phyloP scores from a whole-genome alignment of 129 eudicot genomes.

The Centrapalus pauciflorus region DNA sequence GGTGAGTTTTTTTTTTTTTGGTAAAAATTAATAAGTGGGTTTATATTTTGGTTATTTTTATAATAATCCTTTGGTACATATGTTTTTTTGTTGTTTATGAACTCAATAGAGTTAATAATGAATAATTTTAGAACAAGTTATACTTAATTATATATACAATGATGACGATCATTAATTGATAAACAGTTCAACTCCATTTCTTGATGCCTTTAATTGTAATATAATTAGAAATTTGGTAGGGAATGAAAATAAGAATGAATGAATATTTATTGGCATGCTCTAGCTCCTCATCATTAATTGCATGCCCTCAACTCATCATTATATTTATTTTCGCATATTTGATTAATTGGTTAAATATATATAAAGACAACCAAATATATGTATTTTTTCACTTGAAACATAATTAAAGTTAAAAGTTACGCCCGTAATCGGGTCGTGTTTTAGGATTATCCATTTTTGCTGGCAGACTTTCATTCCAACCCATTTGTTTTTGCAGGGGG shows the following conservation, averaged over 20 bases:
- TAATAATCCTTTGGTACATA: too few relatives aligned
- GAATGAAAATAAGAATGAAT: constrained; percentile 16
- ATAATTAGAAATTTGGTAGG: constrained; percentile 14
- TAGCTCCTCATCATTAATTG: constrained; percentile 23
- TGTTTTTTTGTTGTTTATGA: not conserved
- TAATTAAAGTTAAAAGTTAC: too few relatives aligned
- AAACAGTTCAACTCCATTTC: too few relatives aligned
- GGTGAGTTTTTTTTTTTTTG: too few relatives aligned
- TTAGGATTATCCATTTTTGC: too few relatives aligned
- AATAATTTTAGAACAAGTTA: not conserved
- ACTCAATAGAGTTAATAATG: not conserved
- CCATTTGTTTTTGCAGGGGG: too few relatives aligned
- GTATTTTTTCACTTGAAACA: not conserved
- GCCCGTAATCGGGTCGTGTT: too few relatives aligned
- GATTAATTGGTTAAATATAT: too few relatives aligned
- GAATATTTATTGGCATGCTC: constrained; percentile 25
- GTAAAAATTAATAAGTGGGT: too few relatives aligned
- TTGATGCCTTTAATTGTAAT: not conserved
- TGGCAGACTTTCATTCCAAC: too few relatives aligned
- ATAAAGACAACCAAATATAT: not conserved
- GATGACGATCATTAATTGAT: not conserved
- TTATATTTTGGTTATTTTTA: too few relatives aligned
- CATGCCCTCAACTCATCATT: constrained; percentile 23
- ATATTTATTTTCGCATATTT: not conserved
- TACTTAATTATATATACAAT: not conserved